A percentile compares a stretch with the other conserved stretches of the same genome.
phyloP scores from a whole-genome alignment of 768 basidiomycete genomes.

The Phlegmacium glaucopus region DNA sequence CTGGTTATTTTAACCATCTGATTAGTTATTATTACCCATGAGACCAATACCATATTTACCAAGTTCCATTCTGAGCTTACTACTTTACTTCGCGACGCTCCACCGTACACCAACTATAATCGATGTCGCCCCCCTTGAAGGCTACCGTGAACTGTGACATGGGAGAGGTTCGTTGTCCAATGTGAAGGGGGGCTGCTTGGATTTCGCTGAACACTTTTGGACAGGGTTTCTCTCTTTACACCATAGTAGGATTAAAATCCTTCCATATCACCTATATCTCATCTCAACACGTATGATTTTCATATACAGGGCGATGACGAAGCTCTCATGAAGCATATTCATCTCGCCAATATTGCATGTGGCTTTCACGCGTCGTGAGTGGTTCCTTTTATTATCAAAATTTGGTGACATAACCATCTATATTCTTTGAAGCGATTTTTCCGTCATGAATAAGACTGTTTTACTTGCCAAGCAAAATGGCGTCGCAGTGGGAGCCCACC shows the following conservation, averaged over 20 bases:
- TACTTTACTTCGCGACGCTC: too few relatives aligned
- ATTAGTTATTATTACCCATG: too few relatives aligned
- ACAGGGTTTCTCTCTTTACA: slow-evolving; percentile 52
- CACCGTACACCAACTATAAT: slow-evolving; percentile 37
- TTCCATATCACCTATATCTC: background rate
- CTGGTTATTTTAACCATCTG: too few relatives aligned
- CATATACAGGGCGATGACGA: slow-evolving; percentile 45
- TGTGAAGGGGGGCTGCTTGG: background rate
- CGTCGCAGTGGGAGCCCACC: slow-evolving; percentile 65
- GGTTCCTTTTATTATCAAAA: too few relatives aligned
- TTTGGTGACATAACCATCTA: background rate
- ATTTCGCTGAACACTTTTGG: background rate
- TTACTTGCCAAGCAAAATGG: slow-evolving; percentile 50
- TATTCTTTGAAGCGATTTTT: slow-evolving; percentile 44
- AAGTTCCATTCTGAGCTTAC: too few relatives aligned
- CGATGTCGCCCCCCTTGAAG: slow-evolving; percentile 16
- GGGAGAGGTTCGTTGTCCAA: slow-evolving; percentile 43
- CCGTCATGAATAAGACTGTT: slow-evolving; percentile 64
- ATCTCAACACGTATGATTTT: too few relatives aligned
- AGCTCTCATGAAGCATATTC: slow-evolving; percentile 51
- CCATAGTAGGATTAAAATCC: slow-evolving; percentile 28
- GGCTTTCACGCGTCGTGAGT: slow-evolving; percentile 64
- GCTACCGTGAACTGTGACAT: slow-evolving; percentile 55
- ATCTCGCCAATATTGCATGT: slow-evolving; percentile 63
- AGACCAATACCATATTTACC: too few relatives aligned